Evolutionary conservation across 2,329 filamentous ascomycete genomes (phyloP), one percentile per base, ranked within the genome.

Genomic region (Cryphonectria naterciae): DNA sequence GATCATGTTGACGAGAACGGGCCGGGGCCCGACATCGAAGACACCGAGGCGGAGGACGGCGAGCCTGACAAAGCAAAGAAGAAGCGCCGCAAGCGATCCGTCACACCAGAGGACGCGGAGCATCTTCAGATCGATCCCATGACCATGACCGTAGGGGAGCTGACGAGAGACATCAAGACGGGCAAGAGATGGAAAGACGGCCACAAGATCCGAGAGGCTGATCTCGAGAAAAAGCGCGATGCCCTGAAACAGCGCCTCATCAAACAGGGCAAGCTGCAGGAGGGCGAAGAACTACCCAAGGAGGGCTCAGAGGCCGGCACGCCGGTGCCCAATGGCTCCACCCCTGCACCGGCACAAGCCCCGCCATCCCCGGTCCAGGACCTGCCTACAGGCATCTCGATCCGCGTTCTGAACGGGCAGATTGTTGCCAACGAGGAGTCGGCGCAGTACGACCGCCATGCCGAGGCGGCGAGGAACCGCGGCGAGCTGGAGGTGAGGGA

Each of bases 341-440:
- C 70, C 64, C 43, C 70, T 65, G 7, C 69, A 63, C 60, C 78
- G 78, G 63, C 58, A 43, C 70, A 72, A 56, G 67, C 67, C 37
- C 37, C 60, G 2, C 35, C 70, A 37, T 74, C 68, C 75, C 77
- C 54, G 72, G 77, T 69, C 13, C 58, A 35, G 5, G 35, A 63
- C 19, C 61, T 49, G 73, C 74, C 64, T 62, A 72, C 68, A 25
- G 61, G 63, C 63, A 52, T 52, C 39, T 35, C 63, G 5, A 88
- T 91, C 78, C 87, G 88, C 70, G 85, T 93, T 63, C 87, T 93
- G 65, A 88, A 94, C 79, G 93, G 93, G 10, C 85, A 92, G 75
- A 91, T 95, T 75, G 87, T 93, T 17, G 81, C 93, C 61, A 90
- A 94, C 77, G 88, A 92, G 75, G 85, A 84, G 65, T 91, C 91